Percentiles rank a stretch among this genome's conserved stretches.
These are phyloP conservation scores for Neophaeococcomyces aloes DNA, from an alignment of 2,329 filamentous ascomycete genomes.

Conservation along the genomic window DNA sequence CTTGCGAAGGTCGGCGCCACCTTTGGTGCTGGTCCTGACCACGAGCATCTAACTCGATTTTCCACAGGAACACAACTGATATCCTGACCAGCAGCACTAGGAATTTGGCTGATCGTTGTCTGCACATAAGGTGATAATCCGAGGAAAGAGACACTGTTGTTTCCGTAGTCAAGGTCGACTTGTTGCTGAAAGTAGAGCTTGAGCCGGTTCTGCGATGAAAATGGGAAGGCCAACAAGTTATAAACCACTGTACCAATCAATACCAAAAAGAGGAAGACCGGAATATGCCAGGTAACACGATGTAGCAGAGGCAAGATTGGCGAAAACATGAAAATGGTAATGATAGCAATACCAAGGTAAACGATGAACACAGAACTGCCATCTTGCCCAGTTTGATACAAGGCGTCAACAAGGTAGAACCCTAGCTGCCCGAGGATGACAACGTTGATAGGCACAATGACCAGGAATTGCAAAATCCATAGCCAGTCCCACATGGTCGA, in stretches of 20 bases:
- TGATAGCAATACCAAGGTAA: slow-evolving; percentile 57
- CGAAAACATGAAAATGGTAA: slow-evolving; percentile 61
- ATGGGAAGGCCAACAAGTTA: slow-evolving; percentile 79
- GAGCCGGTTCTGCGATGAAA: slow-evolving; percentile 65
- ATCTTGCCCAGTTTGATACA: slow-evolving; percentile 74
- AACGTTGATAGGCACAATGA: slow-evolving; percentile 67
- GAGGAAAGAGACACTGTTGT: slow-evolving; percentile 57
- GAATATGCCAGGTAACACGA: slow-evolving; percentile 71
- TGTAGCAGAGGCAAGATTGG: slow-evolving; percentile 79
- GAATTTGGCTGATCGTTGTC: slow-evolving; percentile 56
- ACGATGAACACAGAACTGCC: slow-evolving; percentile 62
- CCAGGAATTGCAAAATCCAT: slow-evolving; percentile 76
- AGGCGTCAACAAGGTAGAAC: slow-evolving; percentile 59
- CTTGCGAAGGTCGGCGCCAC: slow-evolving; percentile 16
- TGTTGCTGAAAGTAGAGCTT: slow-evolving; percentile 82
- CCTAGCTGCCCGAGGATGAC: slow-evolving; percentile 68
- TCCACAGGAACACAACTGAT: slow-evolving; percentile 43
- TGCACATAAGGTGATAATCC: slow-evolving; percentile 59
- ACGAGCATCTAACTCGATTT: slow-evolving; percentile 53
- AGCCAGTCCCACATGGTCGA: slow-evolving; percentile 66
- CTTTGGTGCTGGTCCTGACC: slow-evolving; percentile 55
- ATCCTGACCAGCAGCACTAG: slow-evolving; percentile 55
- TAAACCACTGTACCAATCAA: slow-evolving; percentile 70
- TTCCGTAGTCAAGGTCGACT: slow-evolving; percentile 63
- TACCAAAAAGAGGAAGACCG: slow-evolving; percentile 62